These are phyloP conservation scores for Monotropa hypopitys DNA, from an alignment of 179 eudicot species.

Conservation along the genomic window DNA sequence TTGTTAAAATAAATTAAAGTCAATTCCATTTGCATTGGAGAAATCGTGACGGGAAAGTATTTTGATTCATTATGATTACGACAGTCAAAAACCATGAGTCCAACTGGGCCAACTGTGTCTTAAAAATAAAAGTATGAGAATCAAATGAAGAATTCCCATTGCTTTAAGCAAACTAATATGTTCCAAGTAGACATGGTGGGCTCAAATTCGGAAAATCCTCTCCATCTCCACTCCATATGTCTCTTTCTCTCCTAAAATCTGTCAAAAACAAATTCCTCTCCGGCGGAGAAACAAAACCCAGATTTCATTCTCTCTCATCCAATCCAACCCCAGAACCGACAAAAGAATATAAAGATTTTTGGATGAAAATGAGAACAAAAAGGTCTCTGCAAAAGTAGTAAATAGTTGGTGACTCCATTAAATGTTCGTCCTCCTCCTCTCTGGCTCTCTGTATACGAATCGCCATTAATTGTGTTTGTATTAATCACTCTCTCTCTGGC, in stretches of 20 bases:
- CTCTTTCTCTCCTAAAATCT: neutral
- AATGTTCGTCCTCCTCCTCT: neutral
- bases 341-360: neutral
- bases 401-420: neutral
- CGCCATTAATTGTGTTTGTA: neutral
- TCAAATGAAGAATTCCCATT: neutral
- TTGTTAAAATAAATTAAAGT: too few relatives aligned
- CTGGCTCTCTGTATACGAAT: neutral
- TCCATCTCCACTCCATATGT: neutral
- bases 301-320: neutral
- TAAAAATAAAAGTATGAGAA: neutral
- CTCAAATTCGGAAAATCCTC: neutral
- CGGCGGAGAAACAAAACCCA: neutral
- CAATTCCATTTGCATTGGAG: too few relatives aligned
- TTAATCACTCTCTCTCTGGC: neutral
- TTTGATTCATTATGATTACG: too few relatives aligned
- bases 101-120: neutral
- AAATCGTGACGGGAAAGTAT: too few relatives aligned
- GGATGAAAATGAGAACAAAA: neutral
- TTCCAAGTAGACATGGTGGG: neutral
- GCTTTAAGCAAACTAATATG: neutral
- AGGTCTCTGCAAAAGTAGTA: neutral
- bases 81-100: too few relatives aligned
- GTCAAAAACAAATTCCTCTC: neutral
- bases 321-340: neutral